These are phyloP conservation scores for Botryotinia calthae DNA, from an alignment of 2,329 filamentous ascomycete species.

Conservation along the genomic window DNA sequence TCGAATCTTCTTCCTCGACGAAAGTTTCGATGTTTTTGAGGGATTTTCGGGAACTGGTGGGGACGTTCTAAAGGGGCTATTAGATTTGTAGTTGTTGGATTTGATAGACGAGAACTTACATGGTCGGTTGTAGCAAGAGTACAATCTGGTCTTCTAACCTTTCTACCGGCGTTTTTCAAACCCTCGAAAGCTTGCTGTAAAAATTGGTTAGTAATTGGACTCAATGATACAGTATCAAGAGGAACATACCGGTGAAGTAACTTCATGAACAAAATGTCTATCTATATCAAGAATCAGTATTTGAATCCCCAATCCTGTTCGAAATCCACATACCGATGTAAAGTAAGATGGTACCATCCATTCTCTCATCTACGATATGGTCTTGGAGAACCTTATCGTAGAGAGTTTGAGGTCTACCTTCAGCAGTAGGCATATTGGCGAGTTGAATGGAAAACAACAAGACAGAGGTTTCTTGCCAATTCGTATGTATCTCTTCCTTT, in stretches of 20 bases:
- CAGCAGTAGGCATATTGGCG: constrained; percentile 21
- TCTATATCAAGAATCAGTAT: constrained; percentile 50
- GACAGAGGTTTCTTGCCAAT: background rate
- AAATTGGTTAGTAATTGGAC: constrained; percentile 18
- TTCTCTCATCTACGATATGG: constrained; percentile 93
- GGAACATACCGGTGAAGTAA: constrained; percentile 81
- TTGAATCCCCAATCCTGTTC: background rate
- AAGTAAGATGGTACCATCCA: constrained; percentile 86
- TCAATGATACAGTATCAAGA: background rate
- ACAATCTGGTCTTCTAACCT: constrained; percentile 91
- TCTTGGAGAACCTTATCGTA: constrained; percentile 97
- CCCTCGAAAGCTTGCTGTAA: constrained; percentile 86
- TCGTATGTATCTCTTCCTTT: background rate
- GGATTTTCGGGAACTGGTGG: constrained; percentile 83
- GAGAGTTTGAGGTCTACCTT: constrained; percentile 53
- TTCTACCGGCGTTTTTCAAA: constrained; percentile 73
- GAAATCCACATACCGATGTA: constrained; percentile 72
- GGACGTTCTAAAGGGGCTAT: constrained; percentile 69
- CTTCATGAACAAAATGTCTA: constrained; percentile 95
- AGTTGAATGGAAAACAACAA: background rate
- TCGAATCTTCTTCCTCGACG: constrained; percentile 78
- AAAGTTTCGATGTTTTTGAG: constrained; percentile 94
- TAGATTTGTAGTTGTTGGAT: constrained; percentile 21
- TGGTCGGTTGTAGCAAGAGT: constrained; percentile 96
- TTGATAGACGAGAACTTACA: constrained; percentile 24